Evolutionary conservation across 768 basidiomycete species (phyloP), one percentile per base, ranked within the genome.

Genomic region (Agrocybe praecox): DNA sequence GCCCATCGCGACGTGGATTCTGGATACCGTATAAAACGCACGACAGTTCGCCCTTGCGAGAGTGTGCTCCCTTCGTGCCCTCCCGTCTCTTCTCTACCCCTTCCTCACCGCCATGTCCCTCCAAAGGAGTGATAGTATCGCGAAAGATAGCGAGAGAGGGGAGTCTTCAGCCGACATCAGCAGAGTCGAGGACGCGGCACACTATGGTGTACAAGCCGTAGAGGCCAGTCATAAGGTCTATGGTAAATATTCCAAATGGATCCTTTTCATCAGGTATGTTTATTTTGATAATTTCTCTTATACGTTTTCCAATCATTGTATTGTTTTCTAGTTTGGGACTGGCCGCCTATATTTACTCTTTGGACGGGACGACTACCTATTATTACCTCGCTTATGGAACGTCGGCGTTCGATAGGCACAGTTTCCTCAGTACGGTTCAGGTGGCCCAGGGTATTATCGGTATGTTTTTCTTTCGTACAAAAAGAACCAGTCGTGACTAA

Each of bases 321-420:
- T 49, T 55, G 40, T 33, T 51, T 74, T 0, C 17, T 52, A 79
- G 86, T 51, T 69, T 91, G 55, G 88, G 77, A 14, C 79, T 89
- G 0, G 86, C 88, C 0, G 82, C 88, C 1, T 92, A 90, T 67
- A 86, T 90, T 55, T 92, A 91, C 69, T 89, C 89, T 0, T 76
- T 92, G 26, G 90, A 91, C 57, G 77, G 81, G 19, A 79, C 82
- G 17, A 91, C 89, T 7, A 91, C 89, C 1, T 86, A 75, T 61
- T 80, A 78, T 52, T 91, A 89, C 68, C 79, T 88, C 24, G 68
- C 73, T 46, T 85, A 79, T 55, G 87, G 88, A 12, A 75, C 78
- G 15, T 84, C 82, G 15, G 73, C 72, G 23, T 83, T 87, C 47
- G 73, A 72, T 4, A 70, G 77, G 40, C 86, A 87, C 64, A 82